Evolutionary conservation across 805 yeast genomes (phyloP).

Genomic region (Hanseniaspora mollemarum): DNA sequence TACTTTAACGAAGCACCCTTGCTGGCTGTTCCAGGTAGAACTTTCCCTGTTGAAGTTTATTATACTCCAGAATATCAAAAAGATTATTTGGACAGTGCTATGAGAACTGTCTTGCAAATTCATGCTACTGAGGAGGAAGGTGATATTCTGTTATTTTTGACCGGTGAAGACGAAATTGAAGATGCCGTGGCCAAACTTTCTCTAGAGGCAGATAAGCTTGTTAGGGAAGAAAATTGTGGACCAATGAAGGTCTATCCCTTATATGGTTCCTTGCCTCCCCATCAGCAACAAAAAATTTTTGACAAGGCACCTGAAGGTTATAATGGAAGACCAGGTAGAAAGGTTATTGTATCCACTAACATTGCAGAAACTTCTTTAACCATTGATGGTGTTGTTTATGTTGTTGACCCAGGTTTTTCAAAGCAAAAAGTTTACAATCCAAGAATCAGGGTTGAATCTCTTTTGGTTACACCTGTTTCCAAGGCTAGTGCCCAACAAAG

Average conservation of each 20-base stretch:
- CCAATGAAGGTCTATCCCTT: conserved; percentile 83
- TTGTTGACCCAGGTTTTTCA: conserved; percentile 93
- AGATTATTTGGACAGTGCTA: conserved; percentile 89
- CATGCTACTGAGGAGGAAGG: conserved; percentile 95
- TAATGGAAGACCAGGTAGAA: conserved; percentile 87
- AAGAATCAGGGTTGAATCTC: conserved; percentile 85
- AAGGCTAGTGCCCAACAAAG: conserved; percentile 97
- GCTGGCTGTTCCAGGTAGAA: conserved; percentile 94
- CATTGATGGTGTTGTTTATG: conserved; percentile 94
- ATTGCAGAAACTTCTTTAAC: conserved; percentile 97
- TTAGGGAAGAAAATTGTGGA: conserved; percentile 83
- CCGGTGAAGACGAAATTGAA: conserved; percentile 97
- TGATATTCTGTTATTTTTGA: conserved; percentile 72
- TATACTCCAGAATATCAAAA: conserved; percentile 95
- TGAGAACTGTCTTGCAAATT: conserved; percentile 87
- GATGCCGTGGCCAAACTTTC: conserved; percentile 86
- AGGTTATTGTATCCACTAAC: conserved; percentile 82
- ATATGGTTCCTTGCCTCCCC: conserved; percentile 93
- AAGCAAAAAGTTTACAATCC: conserved; percentile 96
- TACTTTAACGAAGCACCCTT: conserved; percentile 88
- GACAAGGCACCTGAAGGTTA: conserved; percentile 72
- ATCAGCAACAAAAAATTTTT: conserved; percentile 86
- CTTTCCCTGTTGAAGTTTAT: conserved; percentile 92
- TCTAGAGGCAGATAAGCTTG: conserved; percentile 77
- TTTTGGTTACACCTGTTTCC: conserved; percentile 89